Conservation (phyloP, 2,329 filamentous ascomycete genomes). For the Dothistroma septosporum region DNA sequence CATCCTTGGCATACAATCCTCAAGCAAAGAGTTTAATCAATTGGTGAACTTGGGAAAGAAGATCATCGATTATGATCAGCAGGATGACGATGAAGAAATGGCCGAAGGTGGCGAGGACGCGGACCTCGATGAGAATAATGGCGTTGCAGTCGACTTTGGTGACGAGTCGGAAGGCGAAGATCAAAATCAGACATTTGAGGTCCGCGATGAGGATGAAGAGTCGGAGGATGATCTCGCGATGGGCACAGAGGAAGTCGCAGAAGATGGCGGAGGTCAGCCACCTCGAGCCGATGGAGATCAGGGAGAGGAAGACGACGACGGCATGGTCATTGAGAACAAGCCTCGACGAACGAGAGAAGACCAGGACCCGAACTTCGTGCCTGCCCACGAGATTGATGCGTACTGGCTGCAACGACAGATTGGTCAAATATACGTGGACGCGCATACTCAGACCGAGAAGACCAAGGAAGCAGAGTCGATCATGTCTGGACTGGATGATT, state of each 20-base stretch:
- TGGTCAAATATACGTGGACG: slow-evolving; percentile 80
- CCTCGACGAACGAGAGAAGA: slow-evolving; percentile 47
- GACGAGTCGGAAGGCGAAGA: slow-evolving; percentile 79
- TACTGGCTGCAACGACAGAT: slow-evolving; percentile 97
- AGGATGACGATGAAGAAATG: slow-evolving; percentile 91
- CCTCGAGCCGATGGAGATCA: slow-evolving; percentile 47
- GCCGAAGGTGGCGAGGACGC: slow-evolving; percentile 63
- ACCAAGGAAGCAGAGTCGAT: slow-evolving; percentile 79
- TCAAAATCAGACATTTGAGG: slow-evolving; percentile 74
- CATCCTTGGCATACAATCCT: slow-evolving; percentile 76
- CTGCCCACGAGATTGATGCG: slow-evolving; percentile 88
- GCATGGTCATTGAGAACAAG: slow-evolving; percentile 76
- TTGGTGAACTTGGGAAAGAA: slow-evolving; percentile 95
- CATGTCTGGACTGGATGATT: slow-evolving; percentile 66
- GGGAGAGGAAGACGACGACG: slow-evolving; percentile 68
- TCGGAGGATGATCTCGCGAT: slow-evolving; percentile 64
- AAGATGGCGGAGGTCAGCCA: slow-evolving; percentile 45
- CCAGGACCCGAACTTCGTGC: slow-evolving; percentile 58
- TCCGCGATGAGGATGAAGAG: slow-evolving; percentile 73
- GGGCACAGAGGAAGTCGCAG: slow-evolving; percentile 33
- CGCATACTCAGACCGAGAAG: slow-evolving; percentile 90
- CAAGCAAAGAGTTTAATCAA: slow-evolving; percentile 91
- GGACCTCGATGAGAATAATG: slow-evolving; percentile 89
- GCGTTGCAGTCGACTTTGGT: slow-evolving; percentile 96
- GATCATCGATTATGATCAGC: slow-evolving; percentile 95